Evolutionary conservation across 305 asterid species (phyloP).

Genomic region (Solanum hybrid): DNA sequence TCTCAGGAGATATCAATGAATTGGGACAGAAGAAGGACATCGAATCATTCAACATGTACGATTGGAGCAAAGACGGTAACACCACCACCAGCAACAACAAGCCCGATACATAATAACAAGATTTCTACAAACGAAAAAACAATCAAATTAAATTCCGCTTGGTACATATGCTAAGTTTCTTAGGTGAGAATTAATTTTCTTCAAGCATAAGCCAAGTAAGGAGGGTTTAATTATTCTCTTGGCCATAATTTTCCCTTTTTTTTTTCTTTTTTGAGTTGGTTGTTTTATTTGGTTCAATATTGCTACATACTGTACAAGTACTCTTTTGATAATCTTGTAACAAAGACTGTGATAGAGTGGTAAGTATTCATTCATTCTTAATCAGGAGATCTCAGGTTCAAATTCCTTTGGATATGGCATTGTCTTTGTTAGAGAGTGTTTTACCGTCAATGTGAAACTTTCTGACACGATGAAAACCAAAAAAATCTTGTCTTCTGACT

Average conservation of each 20-base stretch:
- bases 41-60: conserved; percentile 43
- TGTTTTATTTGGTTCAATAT: not conserved
- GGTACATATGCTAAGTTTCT: not conserved
- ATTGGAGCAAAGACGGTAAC: conserved; percentile 20
- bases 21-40: conserved; percentile 26
- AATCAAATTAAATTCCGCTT: not conserved
- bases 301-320: not conserved
- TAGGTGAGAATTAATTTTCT: not conserved
- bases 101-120: not conserved
- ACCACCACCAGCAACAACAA: not conserved
- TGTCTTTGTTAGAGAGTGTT: rapidly evolving
- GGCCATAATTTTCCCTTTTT: not conserved
- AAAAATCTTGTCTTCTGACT: not conserved
- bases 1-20: conserved; percentile 15
- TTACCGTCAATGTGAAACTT: rapidly evolving
- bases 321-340: not conserved
- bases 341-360: rapidly evolving
- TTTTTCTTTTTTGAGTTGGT: not conserved
- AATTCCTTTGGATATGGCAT: rapidly evolving
- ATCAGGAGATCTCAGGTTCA: rapidly evolving
- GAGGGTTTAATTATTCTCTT: not conserved
- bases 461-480: too few species aligned
- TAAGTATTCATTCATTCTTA: rapidly evolving
- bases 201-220: not conserved
- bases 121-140: not conserved